Percentiles rank a stretch among this genome's conserved stretches.
These are phyloP conservation scores for Teunomyces cretensis DNA, from an alignment of 805 yeast species.

Conservation along the genomic window DNA sequence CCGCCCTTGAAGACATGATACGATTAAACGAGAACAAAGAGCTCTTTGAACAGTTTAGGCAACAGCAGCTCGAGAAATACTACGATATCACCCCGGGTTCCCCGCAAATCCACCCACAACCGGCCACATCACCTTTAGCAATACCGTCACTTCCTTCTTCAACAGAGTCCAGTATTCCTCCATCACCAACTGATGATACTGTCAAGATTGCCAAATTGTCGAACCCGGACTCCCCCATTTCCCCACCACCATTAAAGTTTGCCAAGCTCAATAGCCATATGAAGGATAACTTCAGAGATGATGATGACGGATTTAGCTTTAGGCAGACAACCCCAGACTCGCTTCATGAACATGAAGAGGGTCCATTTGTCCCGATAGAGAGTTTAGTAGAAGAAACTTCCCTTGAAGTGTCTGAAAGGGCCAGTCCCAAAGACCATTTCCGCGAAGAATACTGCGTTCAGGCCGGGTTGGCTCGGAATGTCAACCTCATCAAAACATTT, in stretches of 20 bases:
- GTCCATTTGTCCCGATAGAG: constrained; percentile 22
- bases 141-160: background rate
- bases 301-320: background rate
- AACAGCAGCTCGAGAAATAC: constrained; percentile 22
- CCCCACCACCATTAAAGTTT: constrained; percentile 23
- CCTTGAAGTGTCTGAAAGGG: constrained; percentile 5
- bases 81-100: constrained; percentile 3
- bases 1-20: constrained; percentile 33
- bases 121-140: background rate
- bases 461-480: constrained; percentile 20
- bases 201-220: constrained; percentile 3
- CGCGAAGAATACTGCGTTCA: constrained; percentile 9
- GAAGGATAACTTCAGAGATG: background rate
- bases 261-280: constrained; percentile 11
- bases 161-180: background rate
- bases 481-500: constrained; percentile 30
- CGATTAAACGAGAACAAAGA: constrained; percentile 25
- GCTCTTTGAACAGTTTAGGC: constrained; percentile 23
- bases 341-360: constrained; percentile 9
- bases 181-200: background rate
- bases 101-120: background rate
- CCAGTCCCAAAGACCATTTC: constrained; percentile 13
- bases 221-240: constrained; percentile 15
- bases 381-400: constrained; percentile 15
- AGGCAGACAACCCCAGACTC: constrained; percentile 18